phyloP scores from a whole-genome alignment of 2,329 filamentous ascomycete species.

The Fusarium liriodendri region DNA sequence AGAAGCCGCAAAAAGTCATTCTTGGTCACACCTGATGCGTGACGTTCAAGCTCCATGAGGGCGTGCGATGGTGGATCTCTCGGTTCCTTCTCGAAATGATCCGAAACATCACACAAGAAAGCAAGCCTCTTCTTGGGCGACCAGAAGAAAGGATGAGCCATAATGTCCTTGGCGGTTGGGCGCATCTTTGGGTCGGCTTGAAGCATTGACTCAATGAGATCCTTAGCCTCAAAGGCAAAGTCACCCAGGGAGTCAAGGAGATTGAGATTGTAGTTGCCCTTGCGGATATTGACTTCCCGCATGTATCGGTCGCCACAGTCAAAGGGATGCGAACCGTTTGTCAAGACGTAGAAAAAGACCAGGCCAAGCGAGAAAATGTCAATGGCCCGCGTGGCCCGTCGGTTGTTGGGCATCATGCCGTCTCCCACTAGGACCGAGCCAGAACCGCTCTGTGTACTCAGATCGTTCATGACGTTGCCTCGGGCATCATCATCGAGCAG shows the following conservation, averaged over 20 bases:
- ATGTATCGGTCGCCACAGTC: constrained; percentile 95
- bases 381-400: constrained; percentile 92
- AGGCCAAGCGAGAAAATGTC: constrained; percentile 97
- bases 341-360: constrained; percentile 99
- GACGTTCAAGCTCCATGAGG: constrained; percentile 69
- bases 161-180: constrained; percentile 81
- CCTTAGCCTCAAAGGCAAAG: constrained; percentile 86
- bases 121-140: constrained; percentile 85
- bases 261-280: constrained; percentile 80
- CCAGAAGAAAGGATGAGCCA: constrained; percentile 99
- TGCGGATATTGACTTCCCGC: constrained; percentile 97
- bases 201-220: constrained; percentile 87
- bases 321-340: constrained; percentile 90
- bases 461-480: constrained; percentile 58
- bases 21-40: constrained; percentile 65
- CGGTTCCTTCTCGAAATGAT: constrained; percentile 94
- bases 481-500: constrained; percentile 81
- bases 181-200: constrained; percentile 63
- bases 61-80: constrained; percentile 81
- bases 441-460: constrained; percentile 70
- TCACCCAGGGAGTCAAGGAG: constrained; percentile 82
- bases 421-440: constrained; percentile 68
- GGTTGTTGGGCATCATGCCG: constrained; percentile 67
- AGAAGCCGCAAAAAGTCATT: constrained; percentile 83
- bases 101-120: constrained; percentile 96